phyloP scores from a whole-genome alignment of 2,329 filamentous ascomycete genomes.

The Diaporthe destruens region DNA sequence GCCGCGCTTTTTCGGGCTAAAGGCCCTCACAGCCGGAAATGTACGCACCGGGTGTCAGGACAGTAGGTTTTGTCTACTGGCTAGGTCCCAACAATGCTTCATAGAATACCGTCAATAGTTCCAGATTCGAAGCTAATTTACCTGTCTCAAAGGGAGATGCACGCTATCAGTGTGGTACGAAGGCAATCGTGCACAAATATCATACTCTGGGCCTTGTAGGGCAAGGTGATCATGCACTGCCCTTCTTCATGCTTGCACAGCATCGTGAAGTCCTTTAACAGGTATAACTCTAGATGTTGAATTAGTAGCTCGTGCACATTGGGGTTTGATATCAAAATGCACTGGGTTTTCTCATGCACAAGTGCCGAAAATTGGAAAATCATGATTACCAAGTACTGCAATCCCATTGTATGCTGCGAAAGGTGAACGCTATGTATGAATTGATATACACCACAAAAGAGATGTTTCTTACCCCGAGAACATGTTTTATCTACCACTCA shows the following conservation, averaged over 20 bases:
- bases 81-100: not conserved
- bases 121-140: too few species aligned
- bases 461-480: not conserved
- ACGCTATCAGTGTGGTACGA: not conserved
- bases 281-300: too few species aligned
- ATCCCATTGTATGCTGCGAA: not conserved
- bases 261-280: too few species aligned
- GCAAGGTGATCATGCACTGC: not conserved
- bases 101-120: too few species aligned
- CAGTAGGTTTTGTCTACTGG: not conserved
- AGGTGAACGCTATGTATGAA: not conserved
- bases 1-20: slow-evolving; percentile 35
- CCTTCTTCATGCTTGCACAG: not conserved
- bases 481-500: not conserved
- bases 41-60: not conserved
- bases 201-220: not conserved
- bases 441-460: not conserved
- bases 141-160: not conserved
- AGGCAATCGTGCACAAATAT: not conserved
- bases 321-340: too few species aligned
- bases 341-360: not conserved
- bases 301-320: too few species aligned
- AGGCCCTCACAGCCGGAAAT: slow-evolving; percentile 21
- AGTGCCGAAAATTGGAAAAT: not conserved
- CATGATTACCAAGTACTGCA: not conserved